Evolutionary conservation across 176 grass and related monocot species (phyloP).

Genomic region (Neostapfia colusana): DNA sequence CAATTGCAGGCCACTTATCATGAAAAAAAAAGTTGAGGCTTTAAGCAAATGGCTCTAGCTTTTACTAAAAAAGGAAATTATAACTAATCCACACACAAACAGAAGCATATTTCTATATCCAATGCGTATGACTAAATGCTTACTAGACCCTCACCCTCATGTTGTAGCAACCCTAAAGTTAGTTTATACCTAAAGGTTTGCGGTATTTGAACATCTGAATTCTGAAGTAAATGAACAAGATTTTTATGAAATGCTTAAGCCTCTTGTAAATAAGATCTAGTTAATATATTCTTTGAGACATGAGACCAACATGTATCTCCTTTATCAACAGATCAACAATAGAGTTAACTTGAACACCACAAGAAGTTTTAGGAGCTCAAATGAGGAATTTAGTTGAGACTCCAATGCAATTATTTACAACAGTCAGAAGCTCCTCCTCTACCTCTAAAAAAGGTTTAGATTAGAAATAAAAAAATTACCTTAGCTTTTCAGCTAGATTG

Average conservation of each 20-base stretch:
- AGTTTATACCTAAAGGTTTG: not conserved
- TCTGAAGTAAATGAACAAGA: not conserved
- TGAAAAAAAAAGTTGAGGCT: not conserved
- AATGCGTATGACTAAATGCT: not conserved
- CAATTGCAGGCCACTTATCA: not conserved
- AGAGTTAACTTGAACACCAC: not conserved
- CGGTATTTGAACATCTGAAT: not conserved
- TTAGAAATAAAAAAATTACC: conserved; percentile 46
- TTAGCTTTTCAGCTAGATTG: conserved; percentile 61
- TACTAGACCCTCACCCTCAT: not conserved
- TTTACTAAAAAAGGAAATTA: conserved; percentile 17
- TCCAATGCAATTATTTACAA: not conserved
- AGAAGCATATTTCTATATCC: not conserved
- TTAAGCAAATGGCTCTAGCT: not conserved
- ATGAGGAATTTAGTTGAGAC: not conserved
- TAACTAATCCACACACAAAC: not conserved
- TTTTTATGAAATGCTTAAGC: not conserved
- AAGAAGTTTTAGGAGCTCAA: conserved; percentile 13
- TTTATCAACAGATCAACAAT: not conserved
- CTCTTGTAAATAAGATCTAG: not conserved
- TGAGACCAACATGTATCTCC: not conserved
- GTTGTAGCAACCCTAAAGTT: not conserved
- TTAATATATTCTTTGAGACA: not conserved
- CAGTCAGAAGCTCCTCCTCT: not conserved
- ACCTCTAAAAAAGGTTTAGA: conserved; percentile 7